A percentile compares a stretch with the other conserved stretches of the same genome.
phyloP scores from a whole-genome alignment of 2,329 filamentous ascomycete genomes.

The Canariomyces notabilis region DNA sequence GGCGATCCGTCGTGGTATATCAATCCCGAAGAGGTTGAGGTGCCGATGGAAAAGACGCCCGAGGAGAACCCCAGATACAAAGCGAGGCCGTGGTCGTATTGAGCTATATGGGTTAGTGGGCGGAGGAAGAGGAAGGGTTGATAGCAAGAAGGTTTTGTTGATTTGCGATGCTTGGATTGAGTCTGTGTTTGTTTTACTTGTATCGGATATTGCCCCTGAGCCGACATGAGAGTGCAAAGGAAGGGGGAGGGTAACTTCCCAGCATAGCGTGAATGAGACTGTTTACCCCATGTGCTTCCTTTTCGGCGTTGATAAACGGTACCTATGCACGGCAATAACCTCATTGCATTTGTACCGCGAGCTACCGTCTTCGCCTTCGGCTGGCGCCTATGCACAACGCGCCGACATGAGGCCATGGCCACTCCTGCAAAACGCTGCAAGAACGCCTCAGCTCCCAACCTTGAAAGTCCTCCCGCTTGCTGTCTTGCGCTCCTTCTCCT shows the following conservation, averaged over 20 bases:
- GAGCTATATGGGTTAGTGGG: neutral
- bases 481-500: slow-evolving; percentile 97
- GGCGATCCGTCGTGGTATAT: slow-evolving; percentile 39
- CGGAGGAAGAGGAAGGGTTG: neutral
- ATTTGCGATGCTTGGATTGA: neutral
- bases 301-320: neutral
- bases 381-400: neutral
- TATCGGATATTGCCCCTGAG: neutral
- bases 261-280: too few species aligned
- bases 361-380: slow-evolving; percentile 4
- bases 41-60: slow-evolving; percentile 32
- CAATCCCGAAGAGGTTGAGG: slow-evolving; percentile 34
- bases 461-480: slow-evolving; percentile 92
- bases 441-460: slow-evolving; percentile 25
- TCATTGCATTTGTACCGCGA: slow-evolving; percentile 30
- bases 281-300: too few species aligned
- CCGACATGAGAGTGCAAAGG: too few species aligned
- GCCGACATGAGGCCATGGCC: neutral
- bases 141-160: too few species aligned
- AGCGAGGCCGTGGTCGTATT: slow-evolving; percentile 35
- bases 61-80: slow-evolving; percentile 34
- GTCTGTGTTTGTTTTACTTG: neutral
- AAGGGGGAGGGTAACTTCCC: too few species aligned
- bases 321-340: neutral
- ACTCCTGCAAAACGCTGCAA: neutral